These are phyloP conservation scores for Sergeia podlipaevii DNA, from an alignment of 208 protist genomes.

Conservation along the genomic window DNA sequence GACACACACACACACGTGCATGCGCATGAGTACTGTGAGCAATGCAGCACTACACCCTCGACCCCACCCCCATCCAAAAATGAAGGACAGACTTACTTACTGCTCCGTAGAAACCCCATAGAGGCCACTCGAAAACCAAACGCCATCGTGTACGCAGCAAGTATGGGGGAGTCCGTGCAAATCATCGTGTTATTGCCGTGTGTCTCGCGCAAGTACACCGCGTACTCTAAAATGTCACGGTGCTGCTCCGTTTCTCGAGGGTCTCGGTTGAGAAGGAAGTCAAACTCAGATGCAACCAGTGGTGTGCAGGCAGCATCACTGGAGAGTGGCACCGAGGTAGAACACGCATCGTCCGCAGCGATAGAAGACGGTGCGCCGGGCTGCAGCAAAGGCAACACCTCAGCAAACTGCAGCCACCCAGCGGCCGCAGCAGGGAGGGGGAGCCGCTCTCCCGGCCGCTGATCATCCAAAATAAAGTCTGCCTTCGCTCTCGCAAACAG, in stretches of 20 bases:
- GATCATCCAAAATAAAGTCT: conserved; percentile 61
- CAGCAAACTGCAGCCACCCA: conserved; percentile 33
- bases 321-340: neutral
- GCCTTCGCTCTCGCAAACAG: conserved; percentile 54
- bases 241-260: conserved; percentile 39
- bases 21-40: too few species aligned
- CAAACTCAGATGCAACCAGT: too few species aligned
- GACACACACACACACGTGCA: conserved; percentile 5
- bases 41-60: too few species aligned
- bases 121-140: conserved; percentile 55
- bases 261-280: conserved; percentile 43
- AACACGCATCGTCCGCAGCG: neutral
- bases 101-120: conserved; percentile 13
- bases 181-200: conserved; percentile 34
- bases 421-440: conserved; percentile 25
- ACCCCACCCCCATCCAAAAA: too few species aligned
- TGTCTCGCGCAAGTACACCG: conserved; percentile 24
- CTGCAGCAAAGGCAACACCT: conserved; percentile 24
- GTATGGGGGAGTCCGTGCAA: conserved; percentile 60
- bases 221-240: conserved; percentile 40
- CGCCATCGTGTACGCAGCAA: conserved; percentile 67
- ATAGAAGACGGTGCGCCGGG: neutral
- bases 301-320: conserved; percentile 10
- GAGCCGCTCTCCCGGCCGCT: conserved; percentile 39
- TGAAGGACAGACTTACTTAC: too few species aligned